These are phyloP conservation scores for Rhododendron ferrugineum DNA, from an alignment of 148 eudicot species.

Conservation along the genomic window DNA sequence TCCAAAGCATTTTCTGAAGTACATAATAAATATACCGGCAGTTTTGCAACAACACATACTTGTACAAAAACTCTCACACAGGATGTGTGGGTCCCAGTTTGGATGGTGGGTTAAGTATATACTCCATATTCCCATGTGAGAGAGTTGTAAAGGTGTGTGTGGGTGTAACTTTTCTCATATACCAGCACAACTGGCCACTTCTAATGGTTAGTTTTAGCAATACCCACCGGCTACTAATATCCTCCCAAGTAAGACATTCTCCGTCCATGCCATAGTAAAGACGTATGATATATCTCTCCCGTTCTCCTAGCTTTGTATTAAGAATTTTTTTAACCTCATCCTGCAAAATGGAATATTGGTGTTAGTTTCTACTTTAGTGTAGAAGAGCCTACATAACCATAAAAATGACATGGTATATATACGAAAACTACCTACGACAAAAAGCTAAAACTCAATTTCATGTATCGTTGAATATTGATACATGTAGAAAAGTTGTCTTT, in stretches of 20 bases:
- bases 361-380: conserved; percentile 3
- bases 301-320: conserved; percentile 47
- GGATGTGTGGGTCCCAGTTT: neutral
- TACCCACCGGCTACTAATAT: conserved; percentile 81
- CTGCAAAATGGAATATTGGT: conserved; percentile 35
- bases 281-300: conserved; percentile 78
- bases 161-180: neutral
- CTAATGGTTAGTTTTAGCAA: neutral
- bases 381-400: neutral
- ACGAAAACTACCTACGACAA: neutral
- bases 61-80: neutral
- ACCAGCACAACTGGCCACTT: neutral
- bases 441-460: neutral
- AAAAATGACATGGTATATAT: neutral
- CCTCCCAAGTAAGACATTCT: conserved; percentile 96
- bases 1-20: neutral
- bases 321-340: conserved; percentile 79
- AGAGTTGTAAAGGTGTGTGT: neutral
- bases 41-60: neutral
- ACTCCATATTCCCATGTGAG: neutral
- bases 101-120: neutral
- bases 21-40: neutral
- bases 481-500: neutral
- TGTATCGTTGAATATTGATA: neutral
- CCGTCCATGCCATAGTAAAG: conserved; percentile 81